Conservation (phyloP, 805 yeast species). For the Wickerhamiella sorbophila region DNA sequence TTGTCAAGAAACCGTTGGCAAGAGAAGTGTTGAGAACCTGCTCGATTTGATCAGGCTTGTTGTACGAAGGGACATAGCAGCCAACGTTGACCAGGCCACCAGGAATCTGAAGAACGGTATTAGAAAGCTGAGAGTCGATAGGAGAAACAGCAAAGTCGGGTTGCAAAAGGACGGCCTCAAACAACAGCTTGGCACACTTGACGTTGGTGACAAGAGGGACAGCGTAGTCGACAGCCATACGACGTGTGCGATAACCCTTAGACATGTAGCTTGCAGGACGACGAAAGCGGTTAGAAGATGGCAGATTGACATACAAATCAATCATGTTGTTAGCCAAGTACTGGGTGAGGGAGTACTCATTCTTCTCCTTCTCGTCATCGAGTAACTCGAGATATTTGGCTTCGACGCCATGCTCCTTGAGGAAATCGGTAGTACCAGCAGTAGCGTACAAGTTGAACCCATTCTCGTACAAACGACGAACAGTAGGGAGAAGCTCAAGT, state of each 20-base stretch:
- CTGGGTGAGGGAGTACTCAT: conserved; percentile 89
- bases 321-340: conserved; percentile 94
- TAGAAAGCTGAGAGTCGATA: conserved; percentile 84
- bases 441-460: conserved; percentile 93
- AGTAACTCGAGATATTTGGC: conserved; percentile 89
- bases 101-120: conserved; percentile 66
- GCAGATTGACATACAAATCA: conserved; percentile 91
- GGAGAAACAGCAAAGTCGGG: conserved; percentile 46
- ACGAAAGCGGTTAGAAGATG: conserved; percentile 92
- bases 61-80: conserved; percentile 58
- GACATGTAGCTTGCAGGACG: conserved; percentile 98
- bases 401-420: conserved; percentile 86
- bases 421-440: conserved; percentile 97
- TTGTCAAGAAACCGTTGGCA: conserved; percentile 79
- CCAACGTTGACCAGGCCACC: conserved; percentile 69
- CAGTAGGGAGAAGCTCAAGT: conserved; percentile 80
- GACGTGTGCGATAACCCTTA: conserved; percentile 94
- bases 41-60: conserved; percentile 44
- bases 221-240: conserved; percentile 99
- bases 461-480: conserved; percentile 60
- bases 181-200: conserved; percentile 86
- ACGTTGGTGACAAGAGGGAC: conserved; percentile 96
- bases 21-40: conserved; percentile 51
- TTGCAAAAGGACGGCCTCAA: conserved; percentile 77
- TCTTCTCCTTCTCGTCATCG: conserved; percentile 62